Conservation (phyloP, 2,329 filamentous ascomycete genomes). For the Aspergillus flavus region DNA sequence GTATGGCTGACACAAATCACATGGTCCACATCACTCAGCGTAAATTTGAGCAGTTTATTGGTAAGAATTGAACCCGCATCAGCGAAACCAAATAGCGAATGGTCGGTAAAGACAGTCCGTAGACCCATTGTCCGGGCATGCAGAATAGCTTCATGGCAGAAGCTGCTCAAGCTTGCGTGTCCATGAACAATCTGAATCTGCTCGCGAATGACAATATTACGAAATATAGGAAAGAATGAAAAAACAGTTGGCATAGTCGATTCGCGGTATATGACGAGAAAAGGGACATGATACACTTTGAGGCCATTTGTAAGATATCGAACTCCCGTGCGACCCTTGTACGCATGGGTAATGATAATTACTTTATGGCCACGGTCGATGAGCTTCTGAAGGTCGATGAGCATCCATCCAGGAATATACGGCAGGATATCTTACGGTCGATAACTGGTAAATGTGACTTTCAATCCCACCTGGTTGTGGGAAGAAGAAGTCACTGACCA, state of each 20-base stretch:
- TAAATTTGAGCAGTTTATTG: slow-evolving; percentile 97
- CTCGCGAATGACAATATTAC: slow-evolving; percentile 93
- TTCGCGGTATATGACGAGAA: slow-evolving; percentile 91
- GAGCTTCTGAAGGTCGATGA: slow-evolving; percentile 65
- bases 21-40: slow-evolving; percentile 93
- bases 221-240: slow-evolving; percentile 96
- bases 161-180: slow-evolving; percentile 88
- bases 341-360: slow-evolving; percentile 94
- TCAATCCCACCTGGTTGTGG: slow-evolving; percentile 94
- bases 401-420: not conserved
- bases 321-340: slow-evolving; percentile 85
- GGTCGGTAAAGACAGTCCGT: slow-evolving; percentile 94
- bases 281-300: slow-evolving; percentile 97
- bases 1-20: slow-evolving; percentile 98
- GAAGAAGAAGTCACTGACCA: slow-evolving; percentile 99
- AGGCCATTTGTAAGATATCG: slow-evolving; percentile 96
- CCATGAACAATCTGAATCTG: slow-evolving; percentile 96
- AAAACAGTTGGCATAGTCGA: slow-evolving; percentile 96
- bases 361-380: slow-evolving; percentile 98
- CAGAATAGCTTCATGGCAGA: slow-evolving; percentile 92
- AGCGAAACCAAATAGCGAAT: slow-evolving; percentile 95
- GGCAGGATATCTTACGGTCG: slow-evolving; percentile 57
- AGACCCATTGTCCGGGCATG: slow-evolving; percentile 96
- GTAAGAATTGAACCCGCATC: slow-evolving; percentile 94
- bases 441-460: slow-evolving; percentile 97